Base-by-base conservation (phyloP, 345 rosid genomes). In the Pugionium dolabratum region DNA sequence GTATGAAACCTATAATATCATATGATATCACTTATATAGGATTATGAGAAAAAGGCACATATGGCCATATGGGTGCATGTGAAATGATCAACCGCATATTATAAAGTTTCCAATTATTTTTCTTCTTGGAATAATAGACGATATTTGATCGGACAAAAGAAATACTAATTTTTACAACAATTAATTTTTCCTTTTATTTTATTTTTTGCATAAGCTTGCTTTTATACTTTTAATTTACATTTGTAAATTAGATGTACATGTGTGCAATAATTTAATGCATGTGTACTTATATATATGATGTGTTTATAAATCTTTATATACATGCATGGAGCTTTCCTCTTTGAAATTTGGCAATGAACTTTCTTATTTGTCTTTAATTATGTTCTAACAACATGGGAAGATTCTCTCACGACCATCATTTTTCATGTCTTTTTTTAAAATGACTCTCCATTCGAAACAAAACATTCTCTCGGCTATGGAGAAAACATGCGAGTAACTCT, bases 61-160 rank as follows among this genome's bases (percentile, higher is more conserved):
- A 66, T 72, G 71, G 67, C 56, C 66, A 66, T 66, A 66, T 72
- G 71, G 67, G 61, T 66, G 72, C 76, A 72, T 72, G 76, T 72
- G 76, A 66, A 65, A 18, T 59, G 18, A 55, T 52, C 44, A 43
- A 49, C 27, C 53, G 56, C 32, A 72, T 50, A 72, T 50, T 28
- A 41, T 29, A 72, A 64, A 72, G 60, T 29, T 72, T 28, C 29
- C 62, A 41, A 59, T 58, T 50, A 50, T 43, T 50, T 57, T 8
- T 28, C 4, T 50, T 49, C 34, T 40, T 46, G 7, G 4, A 55
- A 57, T 56, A 64, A 64, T 56, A 32, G 42, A 56, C 48, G 66
- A 27, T 33, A 26, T 63, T 56, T 55, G 44, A 41, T 8, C 47
- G 58, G 57, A 37, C 29, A 62, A 18, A 70, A 18, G 18, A 0